Percentiles rank a stretch among this genome's conserved stretches.
Conservation (phyloP, 805 yeast species). For the Candida montana region DNA sequence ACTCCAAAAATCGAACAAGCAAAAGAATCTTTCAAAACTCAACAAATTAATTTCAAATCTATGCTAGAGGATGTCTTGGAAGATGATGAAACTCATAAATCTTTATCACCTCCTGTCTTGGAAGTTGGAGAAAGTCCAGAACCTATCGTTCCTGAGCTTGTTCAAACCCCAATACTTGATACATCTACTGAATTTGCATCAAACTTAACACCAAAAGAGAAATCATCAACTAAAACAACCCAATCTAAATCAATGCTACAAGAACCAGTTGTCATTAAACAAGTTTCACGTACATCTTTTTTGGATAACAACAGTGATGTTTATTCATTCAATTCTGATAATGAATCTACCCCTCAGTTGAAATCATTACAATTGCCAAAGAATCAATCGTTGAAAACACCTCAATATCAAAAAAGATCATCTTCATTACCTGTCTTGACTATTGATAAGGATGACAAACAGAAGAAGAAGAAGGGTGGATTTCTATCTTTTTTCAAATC, state of each 20-base stretch:
- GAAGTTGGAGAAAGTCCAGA: not conserved
- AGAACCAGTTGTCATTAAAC: not conserved
- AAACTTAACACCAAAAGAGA: too few relatives aligned
- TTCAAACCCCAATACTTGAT: slow-evolving; percentile 6
- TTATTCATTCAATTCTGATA: not conserved
- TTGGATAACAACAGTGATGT: slow-evolving; percentile 1
- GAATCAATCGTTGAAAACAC: slow-evolving; percentile 6
- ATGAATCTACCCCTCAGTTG: not conserved
- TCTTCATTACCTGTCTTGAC: slow-evolving; percentile 20
- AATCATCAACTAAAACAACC: too few relatives aligned
- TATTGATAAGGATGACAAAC: not conserved
- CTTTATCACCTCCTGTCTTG: not conserved
- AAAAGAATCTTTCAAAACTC: slow-evolving; percentile 10
- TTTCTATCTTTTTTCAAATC: slow-evolving; percentile 20
- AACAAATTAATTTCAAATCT: slow-evolving; percentile 16
- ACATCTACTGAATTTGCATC: not conserved
- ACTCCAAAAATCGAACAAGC: slow-evolving; percentile 22
- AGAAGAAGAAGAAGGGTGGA: slow-evolving; percentile 15
- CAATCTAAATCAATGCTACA: not conserved
- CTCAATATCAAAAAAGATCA: slow-evolving; percentile 20
- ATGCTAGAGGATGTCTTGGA: slow-evolving; percentile 8
- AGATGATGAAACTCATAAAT: not conserved
- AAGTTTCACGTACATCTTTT: not conserved
- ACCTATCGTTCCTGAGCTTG: slow-evolving; percentile 8
- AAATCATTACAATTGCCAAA: slow-evolving; percentile 12